These are phyloP conservation scores for Epicoccum sorghinum DNA, from an alignment of 2,329 filamentous ascomycete species.

Conservation along the genomic window DNA sequence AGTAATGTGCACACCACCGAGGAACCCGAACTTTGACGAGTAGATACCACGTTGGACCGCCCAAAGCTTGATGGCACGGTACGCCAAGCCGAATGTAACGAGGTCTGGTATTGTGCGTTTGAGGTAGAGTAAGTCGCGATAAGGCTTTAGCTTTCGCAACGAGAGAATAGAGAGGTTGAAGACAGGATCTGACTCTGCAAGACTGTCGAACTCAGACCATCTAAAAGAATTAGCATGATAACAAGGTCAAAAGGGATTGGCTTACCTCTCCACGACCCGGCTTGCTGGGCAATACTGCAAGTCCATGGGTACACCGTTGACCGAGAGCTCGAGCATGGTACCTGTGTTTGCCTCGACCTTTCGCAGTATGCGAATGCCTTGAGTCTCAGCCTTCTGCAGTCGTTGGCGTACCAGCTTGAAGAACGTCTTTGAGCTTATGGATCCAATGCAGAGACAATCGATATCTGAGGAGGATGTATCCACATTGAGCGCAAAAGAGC, in stretches of 20 bases:
- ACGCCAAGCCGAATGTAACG: constrained; percentile 62
- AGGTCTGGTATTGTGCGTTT: constrained; percentile 65
- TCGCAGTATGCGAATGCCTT: constrained; percentile 59
- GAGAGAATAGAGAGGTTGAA: constrained; percentile 63
- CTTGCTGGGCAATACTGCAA: constrained; percentile 70
- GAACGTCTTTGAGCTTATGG: constrained; percentile 66
- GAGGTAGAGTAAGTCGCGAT: constrained; percentile 67
- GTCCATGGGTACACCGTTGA: constrained; percentile 65
- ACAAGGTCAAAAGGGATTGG: background rate
- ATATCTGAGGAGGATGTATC: constrained; percentile 68
- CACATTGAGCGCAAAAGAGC: constrained; percentile 68
- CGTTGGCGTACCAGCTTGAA: constrained; percentile 64
- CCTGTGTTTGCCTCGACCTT: constrained; percentile 65
- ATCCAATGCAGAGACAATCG: constrained; percentile 69
- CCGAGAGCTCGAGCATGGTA: constrained; percentile 68
- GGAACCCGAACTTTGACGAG: constrained; percentile 67
- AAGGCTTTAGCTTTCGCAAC: constrained; percentile 68
- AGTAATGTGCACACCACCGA: constrained; percentile 69
- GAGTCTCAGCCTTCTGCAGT: constrained; percentile 55
- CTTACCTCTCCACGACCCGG: constrained; percentile 58
- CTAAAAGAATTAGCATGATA: constrained; percentile 26
- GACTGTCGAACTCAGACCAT: constrained; percentile 47
- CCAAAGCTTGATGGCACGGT: constrained; percentile 68
- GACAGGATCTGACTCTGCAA: constrained; percentile 58
- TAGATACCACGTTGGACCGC: constrained; percentile 67